Evolutionary conservation across 768 basidiomycete genomes (phyloP), one percentile per base, ranked within the genome.

Genomic region (Ephemerocybe angulata): DNA sequence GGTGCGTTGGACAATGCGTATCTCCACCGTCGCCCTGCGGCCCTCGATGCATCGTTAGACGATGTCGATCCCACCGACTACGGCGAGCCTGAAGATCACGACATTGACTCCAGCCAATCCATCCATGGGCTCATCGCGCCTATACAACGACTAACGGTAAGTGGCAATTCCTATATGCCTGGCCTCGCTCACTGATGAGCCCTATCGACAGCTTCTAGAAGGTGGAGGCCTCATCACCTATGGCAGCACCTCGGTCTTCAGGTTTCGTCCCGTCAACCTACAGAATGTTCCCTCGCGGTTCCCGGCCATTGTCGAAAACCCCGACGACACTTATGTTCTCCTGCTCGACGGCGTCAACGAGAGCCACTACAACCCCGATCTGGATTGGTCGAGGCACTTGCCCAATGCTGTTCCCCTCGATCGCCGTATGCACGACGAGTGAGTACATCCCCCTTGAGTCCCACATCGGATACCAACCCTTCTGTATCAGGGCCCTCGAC

Each of bases 351-450:
- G 73, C 6, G 67, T 64, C 10, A 70, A 75, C 33, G 67, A 71
- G 33, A 63, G 60, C 21, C 59, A 72, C 46, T 76, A 72, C 60
- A 73, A 78, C 56, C 78, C 76, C 6, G 67, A 76, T 59, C 76
- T 81, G 33, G 77, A 79, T 47, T 81, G 79, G 79, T 74, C 76
- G 4, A 75, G 78, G 27, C 69, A 78, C 58, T 68, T 81, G 25
- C 78, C 79, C 35, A 46, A 62, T 2, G 66, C 65, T 11, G 76
- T 78, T 13, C 73, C 70, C 28, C 65, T 81, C 17, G 72, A 74
- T 56, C 67, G 78, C 31, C 62, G 62, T 43, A 76, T 76, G 48
- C 78, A 80, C 53, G 78, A 79, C 61, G 72, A 62, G 78, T 76
- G 51, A 51, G 71, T 60, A 24, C n/a, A 17, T 48, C 31, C n/a